A percentile compares a stretch with the other conserved stretches of the same genome.
Evolutionary conservation across 2,329 filamentous ascomycete species (phyloP).

Genomic region (Trichoderma polysporum): DNA sequence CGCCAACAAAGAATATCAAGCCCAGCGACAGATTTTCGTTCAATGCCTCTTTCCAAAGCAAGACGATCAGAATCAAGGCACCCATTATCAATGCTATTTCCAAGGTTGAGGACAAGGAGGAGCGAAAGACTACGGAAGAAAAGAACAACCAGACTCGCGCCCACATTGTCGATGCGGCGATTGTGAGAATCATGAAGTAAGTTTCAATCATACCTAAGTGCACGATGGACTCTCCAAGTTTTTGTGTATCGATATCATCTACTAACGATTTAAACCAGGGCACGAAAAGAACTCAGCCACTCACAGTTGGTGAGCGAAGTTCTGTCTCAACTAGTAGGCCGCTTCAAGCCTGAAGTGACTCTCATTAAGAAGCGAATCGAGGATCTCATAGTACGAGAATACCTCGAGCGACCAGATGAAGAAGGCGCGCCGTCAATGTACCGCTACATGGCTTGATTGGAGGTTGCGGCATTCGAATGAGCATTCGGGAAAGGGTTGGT

Average conservation of each 20-base stretch:
- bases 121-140: slow-evolving; percentile 69
- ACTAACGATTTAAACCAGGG: slow-evolving; percentile 48
- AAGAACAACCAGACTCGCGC: slow-evolving; percentile 71
- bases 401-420: slow-evolving; percentile 69
- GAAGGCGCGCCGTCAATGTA: slow-evolving; percentile 65
- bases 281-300: slow-evolving; percentile 71
- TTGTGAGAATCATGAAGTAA: slow-evolving; percentile 85
- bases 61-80: slow-evolving; percentile 84
- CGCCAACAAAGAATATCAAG: slow-evolving; percentile 75
- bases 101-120: slow-evolving; percentile 75
- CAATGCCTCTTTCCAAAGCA: slow-evolving; percentile 79
- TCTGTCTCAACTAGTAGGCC: slow-evolving; percentile 63
- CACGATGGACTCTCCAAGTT: background rate
- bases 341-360: slow-evolving; percentile 73
- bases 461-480: background rate
- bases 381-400: slow-evolving; percentile 73
- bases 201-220: slow-evolving; percentile 34
- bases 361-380: slow-evolving; percentile 83
- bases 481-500: background rate
- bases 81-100: slow-evolving; percentile 78
- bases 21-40: slow-evolving; percentile 76
- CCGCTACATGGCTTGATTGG: slow-evolving; percentile 64
- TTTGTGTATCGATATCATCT: background rate
- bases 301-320: slow-evolving; percentile 70
- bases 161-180: slow-evolving; percentile 71